Evolutionary conservation across 306 rosid genomes (phyloP).

Genomic region (Hippophae tibetana): DNA sequence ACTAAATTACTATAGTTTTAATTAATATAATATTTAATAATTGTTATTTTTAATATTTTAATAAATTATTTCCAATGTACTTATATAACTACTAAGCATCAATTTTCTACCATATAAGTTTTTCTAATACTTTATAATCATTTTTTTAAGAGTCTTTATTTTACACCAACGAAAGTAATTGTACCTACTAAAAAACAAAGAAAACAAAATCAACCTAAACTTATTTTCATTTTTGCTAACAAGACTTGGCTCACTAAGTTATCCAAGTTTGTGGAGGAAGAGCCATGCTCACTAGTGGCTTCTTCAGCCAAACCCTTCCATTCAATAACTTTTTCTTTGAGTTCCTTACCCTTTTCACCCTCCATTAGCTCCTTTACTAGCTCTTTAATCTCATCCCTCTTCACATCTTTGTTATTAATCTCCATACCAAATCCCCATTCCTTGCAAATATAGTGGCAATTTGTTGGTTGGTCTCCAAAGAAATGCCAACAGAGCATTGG

Average conservation of each 20-base stretch:
- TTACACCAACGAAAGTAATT: no score
- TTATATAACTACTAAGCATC: no score
- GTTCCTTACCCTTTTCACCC: background rate
- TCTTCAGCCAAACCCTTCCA: constrained; percentile 3
- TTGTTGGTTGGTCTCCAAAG: background rate
- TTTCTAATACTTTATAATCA: no score
- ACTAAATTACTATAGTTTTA: no score
- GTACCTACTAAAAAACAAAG: no score
- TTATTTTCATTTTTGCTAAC: no score
- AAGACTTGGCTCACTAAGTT: background rate
- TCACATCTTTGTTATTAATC: background rate
- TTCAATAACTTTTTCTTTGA: background rate
- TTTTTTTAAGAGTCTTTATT: no score
- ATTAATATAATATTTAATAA: no score
- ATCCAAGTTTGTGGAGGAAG: background rate
- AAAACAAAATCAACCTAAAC: no score
- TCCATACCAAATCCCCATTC: constrained; percentile 1
- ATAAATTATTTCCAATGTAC: no score
- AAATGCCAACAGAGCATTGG: background rate
- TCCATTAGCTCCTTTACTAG: background rate
- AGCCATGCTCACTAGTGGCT: background rate
- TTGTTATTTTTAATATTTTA: no score
- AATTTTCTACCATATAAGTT: no score
- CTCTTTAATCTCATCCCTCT: constrained; percentile 3
- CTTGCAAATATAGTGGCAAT: background rate